These are phyloP conservation scores for Teratosphaeria nubilosa DNA, from an alignment of 2,329 filamentous ascomycete species.

Conservation along the genomic window DNA sequence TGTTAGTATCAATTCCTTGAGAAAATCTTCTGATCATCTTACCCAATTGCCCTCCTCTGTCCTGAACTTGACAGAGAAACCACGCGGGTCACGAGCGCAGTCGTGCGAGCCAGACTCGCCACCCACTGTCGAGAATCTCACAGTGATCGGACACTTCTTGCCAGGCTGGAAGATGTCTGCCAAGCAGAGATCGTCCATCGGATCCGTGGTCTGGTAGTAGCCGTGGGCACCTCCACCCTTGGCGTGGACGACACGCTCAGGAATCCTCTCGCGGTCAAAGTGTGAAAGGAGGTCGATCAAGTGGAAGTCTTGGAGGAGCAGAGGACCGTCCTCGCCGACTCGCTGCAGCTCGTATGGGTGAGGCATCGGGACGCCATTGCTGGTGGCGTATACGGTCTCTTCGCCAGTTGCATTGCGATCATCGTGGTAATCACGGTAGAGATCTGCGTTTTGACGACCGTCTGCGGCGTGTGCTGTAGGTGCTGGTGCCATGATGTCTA, in stretches of 20 bases:
- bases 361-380: constrained; percentile 47
- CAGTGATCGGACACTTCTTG: constrained; percentile 57
- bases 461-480: constrained; percentile 16
- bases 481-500: constrained; percentile 15
- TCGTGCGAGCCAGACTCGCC: constrained; percentile 64
- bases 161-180: constrained; percentile 47
- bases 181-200: constrained; percentile 35
- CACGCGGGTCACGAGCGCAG: constrained; percentile 60
- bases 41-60: constrained; percentile 62
- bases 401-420: constrained; percentile 35
- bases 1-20: neutral
- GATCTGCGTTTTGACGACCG: constrained; percentile 26
- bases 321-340: constrained; percentile 47
- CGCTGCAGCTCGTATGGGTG: constrained; percentile 50
- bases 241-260: constrained; percentile 42
- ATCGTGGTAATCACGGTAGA: constrained; percentile 30
- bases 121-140: constrained; percentile 66
- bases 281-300: constrained; percentile 40
- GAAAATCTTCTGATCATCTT: constrained; percentile 31
- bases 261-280: constrained; percentile 42
- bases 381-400: constrained; percentile 44
- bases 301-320: constrained; percentile 46
- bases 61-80: constrained; percentile 63
- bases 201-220: constrained; percentile 37
- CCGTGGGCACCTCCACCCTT: constrained; percentile 42